phyloP scores from a whole-genome alignment of 2,329 filamentous ascomycete species.

The Penicillium glabrum region DNA sequence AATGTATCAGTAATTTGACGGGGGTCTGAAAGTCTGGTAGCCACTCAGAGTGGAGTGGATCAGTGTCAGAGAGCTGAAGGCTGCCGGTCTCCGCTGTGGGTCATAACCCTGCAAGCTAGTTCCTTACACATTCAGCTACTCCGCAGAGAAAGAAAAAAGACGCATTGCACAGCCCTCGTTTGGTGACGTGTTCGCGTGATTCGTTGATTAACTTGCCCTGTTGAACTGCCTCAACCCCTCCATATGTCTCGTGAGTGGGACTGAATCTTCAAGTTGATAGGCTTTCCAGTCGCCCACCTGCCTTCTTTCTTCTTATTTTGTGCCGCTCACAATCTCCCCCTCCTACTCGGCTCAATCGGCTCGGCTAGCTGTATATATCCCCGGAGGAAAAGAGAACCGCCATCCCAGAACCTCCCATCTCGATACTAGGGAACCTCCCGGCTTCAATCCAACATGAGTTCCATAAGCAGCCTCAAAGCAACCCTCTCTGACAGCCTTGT shows the following conservation, averaged over 20 bases:
- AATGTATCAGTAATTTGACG: background rate
- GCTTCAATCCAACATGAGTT: background rate
- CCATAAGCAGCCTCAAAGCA: background rate
- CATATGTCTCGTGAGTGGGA: background rate
- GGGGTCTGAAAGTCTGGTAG: background rate
- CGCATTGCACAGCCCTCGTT: background rate
- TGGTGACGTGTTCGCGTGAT: background rate
- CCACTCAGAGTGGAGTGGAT: background rate
- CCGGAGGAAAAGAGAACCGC: background rate
- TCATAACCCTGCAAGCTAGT: background rate
- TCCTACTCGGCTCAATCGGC: background rate
- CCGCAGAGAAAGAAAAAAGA: background rate
- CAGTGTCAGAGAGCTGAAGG: background rate
- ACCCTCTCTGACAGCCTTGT: conserved; percentile 2
- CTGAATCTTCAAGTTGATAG: background rate
- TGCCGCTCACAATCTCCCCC: background rate
- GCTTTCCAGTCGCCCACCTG: background rate
- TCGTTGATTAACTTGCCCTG: background rate
- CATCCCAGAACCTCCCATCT: background rate
- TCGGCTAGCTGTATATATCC: background rate
- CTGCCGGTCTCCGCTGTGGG: background rate
- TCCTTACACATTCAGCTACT: background rate
- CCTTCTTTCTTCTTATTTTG: background rate
- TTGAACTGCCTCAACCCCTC: background rate
- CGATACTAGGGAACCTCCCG: background rate